Conservation (phyloP, 305 asterid species). For the Withania somnifera region DNA sequence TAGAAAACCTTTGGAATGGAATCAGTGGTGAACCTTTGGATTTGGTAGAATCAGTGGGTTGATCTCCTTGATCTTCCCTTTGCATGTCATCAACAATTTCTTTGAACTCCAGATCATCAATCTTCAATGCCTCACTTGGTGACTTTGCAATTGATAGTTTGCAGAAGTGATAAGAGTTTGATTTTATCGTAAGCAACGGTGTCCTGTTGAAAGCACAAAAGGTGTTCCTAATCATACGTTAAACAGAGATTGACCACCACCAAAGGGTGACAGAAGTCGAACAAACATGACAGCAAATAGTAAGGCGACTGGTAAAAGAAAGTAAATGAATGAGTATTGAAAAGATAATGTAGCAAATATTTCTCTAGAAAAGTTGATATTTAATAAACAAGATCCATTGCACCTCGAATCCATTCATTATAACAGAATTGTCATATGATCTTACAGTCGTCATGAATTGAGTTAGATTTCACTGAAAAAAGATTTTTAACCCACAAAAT, state of each 20-base stretch:
- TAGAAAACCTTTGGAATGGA: conserved; percentile 15
- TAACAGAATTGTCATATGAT: not conserved
- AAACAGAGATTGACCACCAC: not conserved
- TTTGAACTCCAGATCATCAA: not conserved
- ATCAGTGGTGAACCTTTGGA: conserved; percentile 19
- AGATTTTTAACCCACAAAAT: not conserved
- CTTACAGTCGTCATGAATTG: not conserved
- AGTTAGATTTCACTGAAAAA: not conserved
- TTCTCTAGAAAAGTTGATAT: not conserved
- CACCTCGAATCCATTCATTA: not conserved
- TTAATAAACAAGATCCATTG: not conserved
- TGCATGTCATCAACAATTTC: conserved; percentile 2
- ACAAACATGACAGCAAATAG: not conserved
- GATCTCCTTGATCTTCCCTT: conserved; percentile 9
- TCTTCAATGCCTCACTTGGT: conserved; percentile 15
- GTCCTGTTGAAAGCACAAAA: conserved; percentile 17
- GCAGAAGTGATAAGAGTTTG: conserved; percentile 39
- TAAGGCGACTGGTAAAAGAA: not conserved
- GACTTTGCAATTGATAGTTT: conserved; percentile 28
- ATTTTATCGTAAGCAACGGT: conserved; percentile 20
- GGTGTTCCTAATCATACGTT: not conserved
- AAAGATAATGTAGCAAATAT: not conserved
- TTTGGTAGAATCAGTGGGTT: conserved; percentile 6
- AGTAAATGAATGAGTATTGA: not conserved
- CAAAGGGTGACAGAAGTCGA: not conserved